Conservation (phyloP, 768 basidiomycete species). For the Lactifluus volemus region DNA sequence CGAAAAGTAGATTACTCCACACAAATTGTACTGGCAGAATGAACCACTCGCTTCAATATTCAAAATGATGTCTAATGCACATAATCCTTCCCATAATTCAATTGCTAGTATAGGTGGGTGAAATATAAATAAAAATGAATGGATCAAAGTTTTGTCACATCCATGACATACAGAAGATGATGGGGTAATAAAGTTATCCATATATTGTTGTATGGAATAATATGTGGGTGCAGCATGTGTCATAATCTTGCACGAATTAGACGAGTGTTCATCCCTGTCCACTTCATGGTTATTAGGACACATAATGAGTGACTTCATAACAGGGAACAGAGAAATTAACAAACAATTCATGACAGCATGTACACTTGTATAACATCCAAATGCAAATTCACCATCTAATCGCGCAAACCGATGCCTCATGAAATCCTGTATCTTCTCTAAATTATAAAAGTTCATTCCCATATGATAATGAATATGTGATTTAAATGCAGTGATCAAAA, state of each 20-base stretch:
- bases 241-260: too few relatives aligned
- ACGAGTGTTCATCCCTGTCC: background rate
- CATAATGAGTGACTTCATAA: background rate
- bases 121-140: background rate
- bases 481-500: background rate
- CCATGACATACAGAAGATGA: background rate
- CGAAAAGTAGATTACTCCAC: background rate
- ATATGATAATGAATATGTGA: background rate
- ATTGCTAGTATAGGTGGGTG: background rate
- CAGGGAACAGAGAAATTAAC: background rate
- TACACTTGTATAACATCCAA: background rate
- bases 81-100: background rate
- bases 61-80: background rate
- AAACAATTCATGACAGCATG: background rate
- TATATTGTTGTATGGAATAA: too few relatives aligned
- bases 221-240: too few relatives aligned
- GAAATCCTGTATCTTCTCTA: background rate
- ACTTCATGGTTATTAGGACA: background rate
- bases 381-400: background rate
- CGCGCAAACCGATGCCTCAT: background rate
- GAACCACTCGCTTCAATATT: background rate
- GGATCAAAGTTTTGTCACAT: background rate
- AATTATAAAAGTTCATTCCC: background rate
- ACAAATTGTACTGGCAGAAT: background rate
- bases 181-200: too few relatives aligned